Evolutionary conservation across 1,284 basidiomycete species (phyloP).

Genomic region (Polyporus tsugae): DNA sequence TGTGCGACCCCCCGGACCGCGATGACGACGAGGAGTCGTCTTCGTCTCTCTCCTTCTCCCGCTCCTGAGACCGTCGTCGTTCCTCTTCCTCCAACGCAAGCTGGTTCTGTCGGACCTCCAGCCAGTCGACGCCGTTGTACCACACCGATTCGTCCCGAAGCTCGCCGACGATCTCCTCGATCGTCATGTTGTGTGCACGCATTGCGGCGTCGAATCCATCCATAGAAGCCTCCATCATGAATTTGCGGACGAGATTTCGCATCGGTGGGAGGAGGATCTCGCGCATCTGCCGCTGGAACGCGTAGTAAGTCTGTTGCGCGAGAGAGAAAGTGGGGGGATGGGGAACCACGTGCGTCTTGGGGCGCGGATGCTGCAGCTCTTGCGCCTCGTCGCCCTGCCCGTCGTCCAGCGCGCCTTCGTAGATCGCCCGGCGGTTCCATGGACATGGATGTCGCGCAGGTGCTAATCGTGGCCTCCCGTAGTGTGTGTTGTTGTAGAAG

Average conservation of each 20-base stretch:
- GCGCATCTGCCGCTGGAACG: slow-evolving; percentile 63
- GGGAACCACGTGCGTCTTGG: slow-evolving; percentile 51
- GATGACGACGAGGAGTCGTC: slow-evolving; percentile 58
- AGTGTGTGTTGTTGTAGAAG: slow-evolving; percentile 58
- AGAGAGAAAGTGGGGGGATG: slow-evolving; percentile 63
- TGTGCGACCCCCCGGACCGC: slow-evolving; percentile 57
- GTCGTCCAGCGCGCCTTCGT: slow-evolving; percentile 40
- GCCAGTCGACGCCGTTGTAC: slow-evolving; percentile 76
- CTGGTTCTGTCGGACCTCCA: slow-evolving; percentile 52
- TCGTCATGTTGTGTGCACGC: slow-evolving; percentile 58
- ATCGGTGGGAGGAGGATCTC: slow-evolving; percentile 67
- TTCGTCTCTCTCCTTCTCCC: slow-evolving; percentile 41
- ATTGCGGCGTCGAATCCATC: slow-evolving; percentile 53
- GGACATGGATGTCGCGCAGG: slow-evolving; percentile 72
- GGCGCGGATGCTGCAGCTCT: slow-evolving; percentile 56
- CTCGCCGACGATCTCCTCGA: slow-evolving; percentile 66
- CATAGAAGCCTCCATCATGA: slow-evolving; percentile 66
- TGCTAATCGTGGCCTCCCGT: slow-evolving; percentile 49
- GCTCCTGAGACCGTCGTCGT: slow-evolving; percentile 33
- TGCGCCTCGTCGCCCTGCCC: slow-evolving; percentile 39
- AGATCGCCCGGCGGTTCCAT: slow-evolving; percentile 54
- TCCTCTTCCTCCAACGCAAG: slow-evolving; percentile 38
- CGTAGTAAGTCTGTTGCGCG: slow-evolving; percentile 65
- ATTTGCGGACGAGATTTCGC: slow-evolving; percentile 68
- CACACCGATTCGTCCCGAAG: slow-evolving; percentile 67